phyloP scores from a whole-genome alignment of 1,284 basidiomycete genomes.

The Grifola frondosa region DNA sequence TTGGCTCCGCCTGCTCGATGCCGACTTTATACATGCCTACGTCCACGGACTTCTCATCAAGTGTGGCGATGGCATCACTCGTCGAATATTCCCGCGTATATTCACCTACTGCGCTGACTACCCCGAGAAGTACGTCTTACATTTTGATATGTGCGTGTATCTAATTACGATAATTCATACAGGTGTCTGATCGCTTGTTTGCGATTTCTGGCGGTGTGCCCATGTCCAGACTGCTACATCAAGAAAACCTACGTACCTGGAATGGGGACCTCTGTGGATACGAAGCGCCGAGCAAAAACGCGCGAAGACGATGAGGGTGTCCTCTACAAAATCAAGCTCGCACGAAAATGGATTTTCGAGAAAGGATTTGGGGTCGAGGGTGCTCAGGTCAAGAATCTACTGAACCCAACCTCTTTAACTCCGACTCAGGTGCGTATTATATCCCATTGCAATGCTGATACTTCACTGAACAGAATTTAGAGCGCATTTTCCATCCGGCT shows the following conservation, averaged over 20 bases:
- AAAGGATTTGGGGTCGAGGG: slow-evolving; percentile 3
- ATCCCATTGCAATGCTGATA: slow-evolving; percentile 1
- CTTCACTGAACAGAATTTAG: slow-evolving; percentile 15
- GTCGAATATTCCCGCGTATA: slow-evolving; percentile 24
- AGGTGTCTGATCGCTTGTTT: slow-evolving; percentile 15
- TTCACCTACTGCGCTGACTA: slow-evolving; percentile 32
- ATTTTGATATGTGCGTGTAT: slow-evolving; percentile 14
- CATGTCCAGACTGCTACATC: slow-evolving; percentile 33
- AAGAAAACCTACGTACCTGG: slow-evolving; percentile 15
- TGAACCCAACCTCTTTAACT: slow-evolving; percentile 1
- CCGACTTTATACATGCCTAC: slow-evolving; percentile 22
- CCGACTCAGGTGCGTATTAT: slow-evolving; percentile 1
- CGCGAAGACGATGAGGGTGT: slow-evolving; percentile 4
- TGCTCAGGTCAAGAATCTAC: neutral
- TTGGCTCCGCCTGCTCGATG: slow-evolving; percentile 23
- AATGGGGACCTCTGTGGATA: slow-evolving; percentile 9
- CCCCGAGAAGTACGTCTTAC: slow-evolving; percentile 28
- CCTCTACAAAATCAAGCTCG: neutral
- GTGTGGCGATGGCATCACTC: slow-evolving; percentile 22
- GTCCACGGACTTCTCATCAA: slow-evolving; percentile 23
- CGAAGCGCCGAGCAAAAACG: neutral
- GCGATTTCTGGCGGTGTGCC: slow-evolving; percentile 18
- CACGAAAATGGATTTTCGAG: slow-evolving; percentile 8
- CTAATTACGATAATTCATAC: slow-evolving; percentile 12
- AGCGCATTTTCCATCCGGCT: slow-evolving; percentile 32